phyloP scores from a whole-genome alignment of 495 filamentous ascomycete genomes.

The Podospora appendiculata region DNA sequence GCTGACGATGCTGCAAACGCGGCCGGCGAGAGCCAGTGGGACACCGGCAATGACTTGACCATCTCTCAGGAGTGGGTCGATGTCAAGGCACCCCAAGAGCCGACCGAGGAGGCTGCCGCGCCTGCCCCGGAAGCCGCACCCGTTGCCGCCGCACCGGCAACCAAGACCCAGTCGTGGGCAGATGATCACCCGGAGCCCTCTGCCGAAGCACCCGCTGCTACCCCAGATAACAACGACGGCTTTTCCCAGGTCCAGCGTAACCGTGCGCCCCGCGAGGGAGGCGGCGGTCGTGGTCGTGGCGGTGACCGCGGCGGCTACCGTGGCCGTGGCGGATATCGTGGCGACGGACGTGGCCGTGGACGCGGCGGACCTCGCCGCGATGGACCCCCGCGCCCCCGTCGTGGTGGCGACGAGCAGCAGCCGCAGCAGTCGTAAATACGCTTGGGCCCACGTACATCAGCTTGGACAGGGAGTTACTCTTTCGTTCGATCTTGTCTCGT shows the following conservation, averaged over 20 bases:
- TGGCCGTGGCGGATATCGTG: constrained; percentile 19
- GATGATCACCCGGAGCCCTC: constrained; percentile 51
- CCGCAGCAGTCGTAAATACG: constrained; percentile 1
- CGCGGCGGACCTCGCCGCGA: constrained; percentile 10
- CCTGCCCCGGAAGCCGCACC: constrained; percentile 14
- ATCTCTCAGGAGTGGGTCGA: constrained; percentile 69
- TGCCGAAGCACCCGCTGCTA: constrained; percentile 29
- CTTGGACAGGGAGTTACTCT: neutral
- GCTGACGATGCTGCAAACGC: constrained; percentile 57
- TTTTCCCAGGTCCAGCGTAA: constrained; percentile 65
- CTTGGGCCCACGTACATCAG: too few relatives aligned
- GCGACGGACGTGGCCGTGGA: constrained; percentile 28
- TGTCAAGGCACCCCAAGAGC: constrained; percentile 54
- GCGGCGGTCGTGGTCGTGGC: constrained; percentile 44
- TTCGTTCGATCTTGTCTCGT: constrained; percentile 11
- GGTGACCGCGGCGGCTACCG: constrained; percentile 37
- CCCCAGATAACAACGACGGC: constrained; percentile 42
- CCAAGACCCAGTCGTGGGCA: constrained; percentile 56
- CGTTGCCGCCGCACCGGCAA: constrained; percentile 29
- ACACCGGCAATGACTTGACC: constrained; percentile 43
- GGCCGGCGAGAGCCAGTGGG: constrained; percentile 62
- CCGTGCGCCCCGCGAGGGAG: constrained; percentile 47
- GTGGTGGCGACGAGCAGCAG: constrained; percentile 13
- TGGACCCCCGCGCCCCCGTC: constrained; percentile 12
- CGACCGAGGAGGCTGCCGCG: constrained; percentile 62